These are phyloP conservation scores for Diaporthe sp. DNA, from an alignment of 2,329 filamentous ascomycete genomes.

Conservation along the genomic window DNA sequence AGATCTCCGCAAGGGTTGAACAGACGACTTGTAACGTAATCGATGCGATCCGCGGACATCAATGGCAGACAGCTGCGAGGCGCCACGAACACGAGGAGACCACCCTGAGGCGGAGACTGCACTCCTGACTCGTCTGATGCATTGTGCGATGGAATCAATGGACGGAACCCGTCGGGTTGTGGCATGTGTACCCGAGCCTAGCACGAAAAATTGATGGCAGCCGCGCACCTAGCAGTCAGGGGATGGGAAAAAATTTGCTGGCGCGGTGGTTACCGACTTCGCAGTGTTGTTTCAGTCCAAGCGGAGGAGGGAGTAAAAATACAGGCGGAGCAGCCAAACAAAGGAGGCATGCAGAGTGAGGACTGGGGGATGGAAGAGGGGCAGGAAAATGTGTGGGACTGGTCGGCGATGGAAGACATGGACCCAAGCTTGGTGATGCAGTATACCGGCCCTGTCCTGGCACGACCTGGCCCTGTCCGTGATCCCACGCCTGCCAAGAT, in stretches of 20 bases:
- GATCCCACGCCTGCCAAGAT: constrained; percentile 16
- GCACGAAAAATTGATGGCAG: not conserved
- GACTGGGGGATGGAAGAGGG: constrained; percentile 5
- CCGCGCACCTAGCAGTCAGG: constrained; percentile 1
- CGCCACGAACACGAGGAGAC: constrained; percentile 16
- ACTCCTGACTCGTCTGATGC: constrained; percentile 5
- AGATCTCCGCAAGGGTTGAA: constrained; percentile 2
- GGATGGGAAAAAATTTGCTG: constrained; percentile 30
- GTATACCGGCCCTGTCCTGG: too few species aligned
- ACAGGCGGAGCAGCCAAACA: constrained; percentile 8
- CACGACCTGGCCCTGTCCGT: constrained; percentile 18
- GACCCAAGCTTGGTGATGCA: constrained; percentile 19
- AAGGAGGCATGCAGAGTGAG: not conserved
- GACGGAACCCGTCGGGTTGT: constrained; percentile 7
- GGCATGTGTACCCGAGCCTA: constrained; percentile 16
- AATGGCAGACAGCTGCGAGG: not conserved
- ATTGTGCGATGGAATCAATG: constrained; percentile 5
- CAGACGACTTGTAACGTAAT: not conserved
- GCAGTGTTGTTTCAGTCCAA: constrained; percentile 30
- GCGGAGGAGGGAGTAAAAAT: constrained; percentile 25
- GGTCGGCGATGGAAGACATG: constrained; percentile 17
- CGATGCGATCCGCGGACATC: not conserved
- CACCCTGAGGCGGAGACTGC: not conserved
- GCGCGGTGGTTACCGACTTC: constrained; percentile 31
- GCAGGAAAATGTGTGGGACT: constrained; percentile 8